phyloP scores from a whole-genome alignment of 73 alveolate species.

The Tetrahymena thermophila region DNA sequence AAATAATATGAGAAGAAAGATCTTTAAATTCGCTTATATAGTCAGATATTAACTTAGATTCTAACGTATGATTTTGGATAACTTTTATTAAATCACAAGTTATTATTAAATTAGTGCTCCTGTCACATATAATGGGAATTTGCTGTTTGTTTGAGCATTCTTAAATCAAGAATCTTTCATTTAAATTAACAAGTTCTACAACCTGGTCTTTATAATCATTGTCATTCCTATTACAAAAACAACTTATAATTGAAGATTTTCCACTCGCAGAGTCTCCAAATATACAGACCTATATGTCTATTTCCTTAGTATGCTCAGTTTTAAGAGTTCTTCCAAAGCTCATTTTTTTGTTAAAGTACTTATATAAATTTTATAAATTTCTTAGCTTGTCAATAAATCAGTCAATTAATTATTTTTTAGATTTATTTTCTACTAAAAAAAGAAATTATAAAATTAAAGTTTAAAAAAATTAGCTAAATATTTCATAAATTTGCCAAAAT shows the following conservation, averaged over 20 bases:
- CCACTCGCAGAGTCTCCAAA: not conserved
- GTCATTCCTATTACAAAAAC: not conserved
- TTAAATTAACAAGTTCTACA: not conserved
- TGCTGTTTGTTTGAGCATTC: not conserved
- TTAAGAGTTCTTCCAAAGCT: not conserved
- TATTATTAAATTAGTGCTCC: not conserved
- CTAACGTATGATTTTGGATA: not conserved
- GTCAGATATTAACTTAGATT: not conserved
- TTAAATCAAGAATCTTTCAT: not conserved
- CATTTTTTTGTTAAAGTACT: not conserved
- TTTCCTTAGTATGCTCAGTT: not conserved
- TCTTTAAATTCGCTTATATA: not conserved
- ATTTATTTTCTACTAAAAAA: not conserved
- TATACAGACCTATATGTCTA: not conserved
- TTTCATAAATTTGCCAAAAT: too few species aligned
- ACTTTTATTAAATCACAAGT: not conserved
- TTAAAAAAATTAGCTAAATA: too few species aligned
- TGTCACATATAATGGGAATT: not conserved
- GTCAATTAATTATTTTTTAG: not conserved
- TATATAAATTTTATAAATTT: too few species aligned
- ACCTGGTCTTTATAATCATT: not conserved
- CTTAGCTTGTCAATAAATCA: not conserved
- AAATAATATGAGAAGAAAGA: not conserved
- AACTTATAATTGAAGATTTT: not conserved
- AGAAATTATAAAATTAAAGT: too few species aligned